Evolutionary conservation across 257 asterid genomes (phyloP).

Genomic region (Leptodermis oblonga): DNA sequence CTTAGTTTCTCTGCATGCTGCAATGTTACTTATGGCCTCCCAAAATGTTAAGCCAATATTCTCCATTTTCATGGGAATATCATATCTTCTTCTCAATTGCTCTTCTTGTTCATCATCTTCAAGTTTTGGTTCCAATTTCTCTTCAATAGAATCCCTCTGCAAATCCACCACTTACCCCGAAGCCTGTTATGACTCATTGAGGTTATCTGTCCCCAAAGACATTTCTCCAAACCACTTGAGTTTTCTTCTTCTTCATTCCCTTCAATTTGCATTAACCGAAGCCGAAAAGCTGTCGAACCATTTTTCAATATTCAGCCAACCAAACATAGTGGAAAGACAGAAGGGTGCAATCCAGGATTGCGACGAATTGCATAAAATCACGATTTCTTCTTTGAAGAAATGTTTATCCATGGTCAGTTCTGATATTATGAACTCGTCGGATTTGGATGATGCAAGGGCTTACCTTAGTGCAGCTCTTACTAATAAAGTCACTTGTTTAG

Average conservation of each 20-base stretch:
- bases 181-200: conserved; percentile 51
- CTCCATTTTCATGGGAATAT: not conserved
- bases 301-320: conserved; percentile 24
- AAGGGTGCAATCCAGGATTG: conserved; percentile 71
- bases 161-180: conserved; percentile 62
- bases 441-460: conserved; percentile 48
- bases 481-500: conserved; percentile 65
- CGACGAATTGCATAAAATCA: conserved; percentile 60
- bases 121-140: conserved; percentile 19
- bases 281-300: conserved; percentile 41
- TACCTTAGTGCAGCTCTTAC: conserved; percentile 75
- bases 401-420: conserved; percentile 35
- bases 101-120: conserved; percentile 14
- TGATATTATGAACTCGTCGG: conserved; percentile 16
- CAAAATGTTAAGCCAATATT: not conserved
- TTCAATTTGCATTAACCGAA: conserved; percentile 51
- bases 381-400: conserved; percentile 43
- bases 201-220: conserved; percentile 50
- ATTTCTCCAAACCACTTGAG: conserved; percentile 46
- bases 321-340: conserved; percentile 52
- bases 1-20: not conserved
- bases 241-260: conserved; percentile 49
- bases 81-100: conserved; percentile 1
- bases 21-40: conserved; percentile 9
- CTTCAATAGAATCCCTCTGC: conserved; percentile 40